Conservation (phyloP, 225 moss, liverwort and hornwort genomes). For the Pseudisothecium myosuroides region DNA sequence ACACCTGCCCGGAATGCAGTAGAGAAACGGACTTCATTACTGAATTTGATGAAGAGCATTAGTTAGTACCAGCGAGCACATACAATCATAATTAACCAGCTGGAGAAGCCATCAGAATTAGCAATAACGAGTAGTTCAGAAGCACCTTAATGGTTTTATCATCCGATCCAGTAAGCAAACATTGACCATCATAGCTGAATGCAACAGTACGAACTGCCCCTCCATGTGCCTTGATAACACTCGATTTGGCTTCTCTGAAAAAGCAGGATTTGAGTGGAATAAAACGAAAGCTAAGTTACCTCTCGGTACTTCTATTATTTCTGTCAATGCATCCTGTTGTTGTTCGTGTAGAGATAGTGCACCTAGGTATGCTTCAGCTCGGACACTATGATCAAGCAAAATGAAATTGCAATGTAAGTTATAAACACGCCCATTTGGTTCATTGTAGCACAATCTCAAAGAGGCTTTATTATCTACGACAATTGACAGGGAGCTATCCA, state of each 20-base stretch:
- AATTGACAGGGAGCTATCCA: neutral
- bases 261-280: neutral
- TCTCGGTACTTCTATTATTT: neutral
- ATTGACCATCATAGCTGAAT: conserved; percentile 65
- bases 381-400: neutral
- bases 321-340: neutral
- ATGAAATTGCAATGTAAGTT: neutral
- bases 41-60: neutral
- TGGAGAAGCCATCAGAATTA: neutral
- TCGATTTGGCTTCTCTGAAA: conserved; percentile 76
- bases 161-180: conserved; percentile 74
- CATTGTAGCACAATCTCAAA: neutral
- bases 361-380: neutral
- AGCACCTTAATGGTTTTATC: conserved; percentile 88
- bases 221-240: conserved; percentile 73
- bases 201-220: conserved; percentile 75
- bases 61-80: neutral
- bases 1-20: conserved; percentile 37
- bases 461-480: neutral
- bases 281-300: neutral
- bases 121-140: neutral
- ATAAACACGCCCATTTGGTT: neutral
- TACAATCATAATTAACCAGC: neutral
- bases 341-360: neutral
- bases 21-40: neutral